Evolutionary conservation across 192 early-diverging fungal species (phyloP).

Genomic region (Nowakowskiella sp.): DNA sequence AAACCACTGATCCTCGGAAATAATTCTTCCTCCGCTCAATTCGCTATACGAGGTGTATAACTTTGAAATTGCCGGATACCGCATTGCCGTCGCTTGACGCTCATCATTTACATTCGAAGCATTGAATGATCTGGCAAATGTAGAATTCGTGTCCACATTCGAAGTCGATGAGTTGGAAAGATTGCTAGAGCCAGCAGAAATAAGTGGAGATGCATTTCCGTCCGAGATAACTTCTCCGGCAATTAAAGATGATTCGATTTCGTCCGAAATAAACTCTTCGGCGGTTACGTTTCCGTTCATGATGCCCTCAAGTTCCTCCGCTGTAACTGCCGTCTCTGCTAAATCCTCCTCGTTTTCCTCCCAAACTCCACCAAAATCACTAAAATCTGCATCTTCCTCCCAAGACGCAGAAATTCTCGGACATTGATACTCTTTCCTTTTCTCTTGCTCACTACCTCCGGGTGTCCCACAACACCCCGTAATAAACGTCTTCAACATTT

Average conservation of each 20-base stretch:
- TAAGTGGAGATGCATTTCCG: too few species aligned
- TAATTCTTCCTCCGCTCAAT: too few species aligned
- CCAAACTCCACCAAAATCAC: constrained; percentile 12
- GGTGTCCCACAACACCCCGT: neutral
- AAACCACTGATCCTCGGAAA: constrained; percentile 38
- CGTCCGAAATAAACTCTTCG: too few species aligned
- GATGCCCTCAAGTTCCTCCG: neutral
- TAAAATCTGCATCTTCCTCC: neutral
- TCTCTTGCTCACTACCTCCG: constrained; percentile 1
- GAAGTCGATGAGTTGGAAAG: constrained; percentile 5
- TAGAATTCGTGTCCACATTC: constrained; percentile 1
- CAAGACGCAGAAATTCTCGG: neutral
- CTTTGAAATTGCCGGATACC: too few species aligned
- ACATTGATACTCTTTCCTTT: constrained; percentile 1
- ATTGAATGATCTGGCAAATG: neutral
- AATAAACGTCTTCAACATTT: neutral
- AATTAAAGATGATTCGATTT: too few species aligned
- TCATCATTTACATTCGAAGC: too few species aligned
- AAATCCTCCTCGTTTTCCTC: constrained; percentile 3
- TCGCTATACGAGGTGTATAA: too few species aligned
- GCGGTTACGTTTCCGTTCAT: neutral
- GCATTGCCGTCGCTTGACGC: too few species aligned
- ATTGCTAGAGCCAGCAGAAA: constrained; percentile 13
- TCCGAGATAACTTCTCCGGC: too few species aligned
- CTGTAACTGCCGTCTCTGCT: neutral